These are phyloP conservation scores for Diutina mesorugosa DNA, from an alignment of 1,139 yeast species.

Conservation along the genomic window DNA sequence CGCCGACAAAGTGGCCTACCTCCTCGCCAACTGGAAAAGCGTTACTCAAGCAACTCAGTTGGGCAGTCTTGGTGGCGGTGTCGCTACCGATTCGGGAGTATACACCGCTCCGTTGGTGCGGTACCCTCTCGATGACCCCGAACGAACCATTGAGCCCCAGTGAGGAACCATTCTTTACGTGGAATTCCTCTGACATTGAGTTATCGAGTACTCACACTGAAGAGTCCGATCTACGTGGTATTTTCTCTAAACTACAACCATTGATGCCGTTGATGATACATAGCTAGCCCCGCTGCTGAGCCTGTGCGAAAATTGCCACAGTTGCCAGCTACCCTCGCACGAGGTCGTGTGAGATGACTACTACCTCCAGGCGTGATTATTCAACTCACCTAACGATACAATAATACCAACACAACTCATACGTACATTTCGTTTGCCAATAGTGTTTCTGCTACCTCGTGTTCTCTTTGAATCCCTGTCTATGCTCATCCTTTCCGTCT, in stretches of 20 bases:
- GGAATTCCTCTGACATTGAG: too few relatives aligned
- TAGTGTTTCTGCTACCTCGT: not conserved
- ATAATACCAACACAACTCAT: not conserved
- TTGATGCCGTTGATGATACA: not conserved
- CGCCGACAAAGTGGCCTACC: conserved; percentile 40
- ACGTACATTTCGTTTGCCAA: too few relatives aligned
- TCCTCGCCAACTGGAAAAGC: conserved; percentile 59
- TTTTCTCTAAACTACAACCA: too few relatives aligned
- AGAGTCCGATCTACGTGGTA: too few relatives aligned
- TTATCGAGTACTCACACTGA: too few relatives aligned
- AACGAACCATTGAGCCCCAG: not conserved
- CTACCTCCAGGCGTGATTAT: not conserved
- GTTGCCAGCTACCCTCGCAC: not conserved
- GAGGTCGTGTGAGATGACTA: not conserved
- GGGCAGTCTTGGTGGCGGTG: not conserved
- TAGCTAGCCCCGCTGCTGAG: not conserved
- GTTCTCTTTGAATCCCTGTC: too few relatives aligned
- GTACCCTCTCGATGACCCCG: not conserved
- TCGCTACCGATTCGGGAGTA: not conserved
- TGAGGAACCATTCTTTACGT: too few relatives aligned
- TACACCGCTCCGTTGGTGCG: not conserved
- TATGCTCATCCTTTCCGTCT: too few relatives aligned
- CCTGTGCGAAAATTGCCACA: not conserved
- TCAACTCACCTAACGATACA: too few relatives aligned
- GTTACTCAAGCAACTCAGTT: conserved; percentile 14